phyloP scores from a whole-genome alignment of 2,329 filamentous ascomycete species.

The Aotearoamyces nothofagi region DNA sequence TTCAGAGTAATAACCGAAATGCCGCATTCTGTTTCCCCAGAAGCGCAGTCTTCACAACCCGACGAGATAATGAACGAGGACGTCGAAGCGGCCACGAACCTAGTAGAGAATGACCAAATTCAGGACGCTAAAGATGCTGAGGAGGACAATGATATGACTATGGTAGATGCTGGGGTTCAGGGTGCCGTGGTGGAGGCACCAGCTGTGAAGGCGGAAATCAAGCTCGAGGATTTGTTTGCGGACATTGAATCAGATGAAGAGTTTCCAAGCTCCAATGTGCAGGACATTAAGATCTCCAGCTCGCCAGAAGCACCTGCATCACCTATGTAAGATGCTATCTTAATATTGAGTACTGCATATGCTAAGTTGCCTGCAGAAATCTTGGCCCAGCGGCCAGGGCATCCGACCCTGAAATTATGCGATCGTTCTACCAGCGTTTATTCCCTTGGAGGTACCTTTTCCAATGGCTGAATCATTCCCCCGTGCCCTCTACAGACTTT shows the following conservation, averaged over 20 bases:
- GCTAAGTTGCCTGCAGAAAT: conserved; percentile 18
- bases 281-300: conserved; percentile 25
- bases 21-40: no score
- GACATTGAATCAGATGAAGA: conserved; percentile 46
- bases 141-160: conserved; percentile 13
- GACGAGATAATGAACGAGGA: no score
- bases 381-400: conserved; percentile 25
- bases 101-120: no score
- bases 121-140: no score
- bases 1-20: no score
- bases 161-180: conserved; percentile 9
- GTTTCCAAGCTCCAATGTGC: conserved; percentile 31
- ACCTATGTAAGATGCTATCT: conserved; percentile 23
- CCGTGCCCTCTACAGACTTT: conserved; percentile 76
- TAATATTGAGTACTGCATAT: conserved; percentile 3
- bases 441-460: conserved; percentile 93
- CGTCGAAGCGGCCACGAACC: no score
- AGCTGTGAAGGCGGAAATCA: conserved; percentile 23
- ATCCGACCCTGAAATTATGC: conserved; percentile 73
- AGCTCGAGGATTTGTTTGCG: conserved; percentile 42
- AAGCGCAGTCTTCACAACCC: no score
- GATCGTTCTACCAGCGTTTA: conserved; percentile 86
- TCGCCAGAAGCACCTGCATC: conserved; percentile 27
- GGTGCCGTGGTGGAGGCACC: conserved; percentile 4
- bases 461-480: conserved; percentile 94